A percentile compares a stretch with the other conserved stretches of the same genome.
Evolutionary conservation across 495 filamentous ascomycete genomes (phyloP).

Genomic region (Penicillium mononematosum): DNA sequence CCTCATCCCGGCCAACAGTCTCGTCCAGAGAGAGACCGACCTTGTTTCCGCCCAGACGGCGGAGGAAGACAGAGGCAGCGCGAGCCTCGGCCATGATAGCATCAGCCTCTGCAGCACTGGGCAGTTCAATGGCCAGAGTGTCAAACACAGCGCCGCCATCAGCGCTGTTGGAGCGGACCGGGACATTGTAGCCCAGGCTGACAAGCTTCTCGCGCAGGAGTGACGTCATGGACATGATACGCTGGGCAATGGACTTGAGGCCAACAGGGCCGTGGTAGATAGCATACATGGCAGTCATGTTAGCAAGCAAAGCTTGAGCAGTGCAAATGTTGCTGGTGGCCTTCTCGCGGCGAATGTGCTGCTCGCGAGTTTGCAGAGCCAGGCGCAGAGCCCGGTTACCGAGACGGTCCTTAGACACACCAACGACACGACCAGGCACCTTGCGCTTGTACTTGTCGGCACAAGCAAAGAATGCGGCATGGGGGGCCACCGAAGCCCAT

Average conservation of each 20-base stretch:
- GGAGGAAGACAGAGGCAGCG: constrained; percentile 61
- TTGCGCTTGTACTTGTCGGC: constrained; percentile 92
- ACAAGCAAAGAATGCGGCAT: constrained; percentile 96
- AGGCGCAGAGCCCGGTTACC: constrained; percentile 83
- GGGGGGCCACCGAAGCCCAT: constrained; percentile 90
- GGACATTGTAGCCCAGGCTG: constrained; percentile 63
- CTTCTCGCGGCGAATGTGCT: constrained; percentile 97
- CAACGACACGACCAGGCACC: constrained; percentile 90
- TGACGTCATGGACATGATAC: constrained; percentile 67
- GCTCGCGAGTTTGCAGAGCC: constrained; percentile 91
- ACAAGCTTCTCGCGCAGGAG: constrained; percentile 67
- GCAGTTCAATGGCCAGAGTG: constrained; percentile 69
- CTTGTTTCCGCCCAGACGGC: constrained; percentile 57
- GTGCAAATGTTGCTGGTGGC: constrained; percentile 99
- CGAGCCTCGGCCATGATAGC: constrained; percentile 39
- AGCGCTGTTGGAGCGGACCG: constrained; percentile 49
- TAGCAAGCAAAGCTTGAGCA: constrained; percentile 90
- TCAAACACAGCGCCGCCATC: constrained; percentile 68
- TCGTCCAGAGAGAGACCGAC: constrained; percentile 73
- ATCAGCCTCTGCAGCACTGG: constrained; percentile 33
- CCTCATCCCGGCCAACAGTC: constrained; percentile 60
- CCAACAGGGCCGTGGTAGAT: constrained; percentile 92
- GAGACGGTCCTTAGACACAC: constrained; percentile 87
- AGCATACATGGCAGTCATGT: constrained; percentile 98
- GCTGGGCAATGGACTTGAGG: constrained; percentile 80